Evolutionary conservation across 2,329 filamentous ascomycete genomes (phyloP).

Genomic region (Calonectria henricotiae): DNA sequence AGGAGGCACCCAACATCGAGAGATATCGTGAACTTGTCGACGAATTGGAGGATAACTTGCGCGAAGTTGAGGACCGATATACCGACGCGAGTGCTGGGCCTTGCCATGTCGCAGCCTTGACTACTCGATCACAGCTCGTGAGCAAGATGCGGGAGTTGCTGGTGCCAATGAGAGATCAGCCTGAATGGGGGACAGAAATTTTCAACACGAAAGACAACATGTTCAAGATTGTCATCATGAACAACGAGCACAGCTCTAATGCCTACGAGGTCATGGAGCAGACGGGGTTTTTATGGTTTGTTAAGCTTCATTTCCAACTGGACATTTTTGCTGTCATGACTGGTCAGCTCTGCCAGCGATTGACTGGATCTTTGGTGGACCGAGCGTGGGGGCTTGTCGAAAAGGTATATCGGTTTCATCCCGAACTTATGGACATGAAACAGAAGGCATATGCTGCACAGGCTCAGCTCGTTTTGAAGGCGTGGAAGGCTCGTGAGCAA

Average conservation of each 20-base stretch:
- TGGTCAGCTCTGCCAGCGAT: slow-evolving; percentile 68
- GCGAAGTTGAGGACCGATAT: slow-evolving; percentile 66
- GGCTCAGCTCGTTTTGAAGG: slow-evolving; percentile 67
- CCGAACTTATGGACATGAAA: slow-evolving; percentile 67
- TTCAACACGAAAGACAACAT: slow-evolving; percentile 68
- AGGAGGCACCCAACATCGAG: slow-evolving; percentile 57
- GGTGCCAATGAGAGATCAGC: slow-evolving; percentile 64
- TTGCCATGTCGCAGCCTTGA: slow-evolving; percentile 68
- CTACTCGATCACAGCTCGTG: slow-evolving; percentile 65
- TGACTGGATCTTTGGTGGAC: slow-evolving; percentile 67
- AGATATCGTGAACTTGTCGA: slow-evolving; percentile 63
- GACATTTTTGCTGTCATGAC: slow-evolving; percentile 72
- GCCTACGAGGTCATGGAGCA: slow-evolving; percentile 63
- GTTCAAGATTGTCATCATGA: slow-evolving; percentile 69
- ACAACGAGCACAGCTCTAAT: slow-evolving; percentile 65
- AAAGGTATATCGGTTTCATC: slow-evolving; percentile 65
- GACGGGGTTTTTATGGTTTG: slow-evolving; percentile 71
- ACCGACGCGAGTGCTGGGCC: slow-evolving; percentile 69
- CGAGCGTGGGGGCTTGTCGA: slow-evolving; percentile 69
- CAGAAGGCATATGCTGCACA: slow-evolving; percentile 64
- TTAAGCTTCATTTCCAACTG: slow-evolving; percentile 70
- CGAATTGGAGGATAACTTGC: slow-evolving; percentile 62
- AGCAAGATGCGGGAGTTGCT: slow-evolving; percentile 68
- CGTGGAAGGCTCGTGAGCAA: slow-evolving; percentile 69
- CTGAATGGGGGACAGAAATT: slow-evolving; percentile 68